Percentiles rank a stretch among this genome's conserved stretches.
Conservation (phyloP, 495 filamentous ascomycete species). For the Pyronema domesticum region DNA sequence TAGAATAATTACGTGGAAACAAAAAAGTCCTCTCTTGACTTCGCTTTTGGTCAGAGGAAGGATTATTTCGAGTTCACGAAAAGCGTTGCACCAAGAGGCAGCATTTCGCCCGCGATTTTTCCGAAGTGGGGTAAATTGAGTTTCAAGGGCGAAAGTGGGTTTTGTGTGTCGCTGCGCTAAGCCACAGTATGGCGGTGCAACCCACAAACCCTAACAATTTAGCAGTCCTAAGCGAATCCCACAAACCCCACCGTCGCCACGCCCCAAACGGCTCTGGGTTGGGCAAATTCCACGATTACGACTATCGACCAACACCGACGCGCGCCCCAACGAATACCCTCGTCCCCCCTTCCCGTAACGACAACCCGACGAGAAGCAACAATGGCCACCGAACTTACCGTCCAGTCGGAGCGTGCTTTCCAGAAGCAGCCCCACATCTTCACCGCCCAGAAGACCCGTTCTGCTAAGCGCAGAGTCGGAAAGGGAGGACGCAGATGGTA, state of each 20-base stretch:
- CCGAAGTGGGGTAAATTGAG: no score
- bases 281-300: neutral
- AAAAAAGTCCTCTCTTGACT: no score
- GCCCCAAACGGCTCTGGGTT: neutral
- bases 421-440: conserved; percentile 99
- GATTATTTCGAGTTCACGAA: no score
- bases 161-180: no score
- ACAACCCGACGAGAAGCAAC: conserved; percentile 38
- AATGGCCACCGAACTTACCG: conserved; percentile 96
- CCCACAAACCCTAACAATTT: no score
- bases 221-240: no score
- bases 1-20: no score
- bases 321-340: neutral
- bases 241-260: neutral
- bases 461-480: conserved; percentile 62
- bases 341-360: conserved; percentile 17
- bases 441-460: conserved; percentile 74
- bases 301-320: neutral
- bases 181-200: no score
- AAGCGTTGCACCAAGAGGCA: no score
- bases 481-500: conserved; percentile 92
- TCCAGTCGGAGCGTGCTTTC: conserved; percentile 95
- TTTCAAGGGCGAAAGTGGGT: no score
- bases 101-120: no score
- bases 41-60: no score